phyloP scores from a whole-genome alignment of 345 rosid genomes.

The Atalantia buxifolia region DNA sequence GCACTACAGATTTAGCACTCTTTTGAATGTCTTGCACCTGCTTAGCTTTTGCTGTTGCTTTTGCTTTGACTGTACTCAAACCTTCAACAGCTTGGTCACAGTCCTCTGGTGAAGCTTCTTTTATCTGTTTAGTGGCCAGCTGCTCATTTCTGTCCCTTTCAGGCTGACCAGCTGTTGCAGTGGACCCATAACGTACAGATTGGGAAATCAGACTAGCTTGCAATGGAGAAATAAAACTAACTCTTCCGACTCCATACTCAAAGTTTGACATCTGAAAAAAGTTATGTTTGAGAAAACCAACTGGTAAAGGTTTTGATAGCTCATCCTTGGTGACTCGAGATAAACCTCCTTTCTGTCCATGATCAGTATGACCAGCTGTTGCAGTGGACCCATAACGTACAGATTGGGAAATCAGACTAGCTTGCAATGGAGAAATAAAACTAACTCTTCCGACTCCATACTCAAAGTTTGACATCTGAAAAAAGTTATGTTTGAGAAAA shows the following conservation, averaged over 20 bases:
- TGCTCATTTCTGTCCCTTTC: conserved; percentile 44
- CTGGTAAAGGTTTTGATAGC: background rate
- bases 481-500: conserved; percentile 21
- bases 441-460: conserved; percentile 34
- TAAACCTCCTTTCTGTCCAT: conserved; percentile 23
- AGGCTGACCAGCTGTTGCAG: conserved; percentile 60
- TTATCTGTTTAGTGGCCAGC: conserved; percentile 44
- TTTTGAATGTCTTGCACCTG: conserved; percentile 63
- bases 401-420: conserved; percentile 37
- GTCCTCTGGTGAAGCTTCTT: conserved; percentile 92
- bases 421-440: conserved; percentile 32
- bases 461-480: conserved; percentile 29
- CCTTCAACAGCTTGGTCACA: conserved; percentile 98
- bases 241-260: conserved; percentile 36
- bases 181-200: conserved; percentile 42
- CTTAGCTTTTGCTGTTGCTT: conserved; percentile 89
- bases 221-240: conserved; percentile 31
- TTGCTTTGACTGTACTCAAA: conserved; percentile 74
- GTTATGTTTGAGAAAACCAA: conserved; percentile 19
- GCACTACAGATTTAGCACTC: conserved; percentile 44
- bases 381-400: conserved; percentile 50
- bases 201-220: conserved; percentile 36
- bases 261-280: conserved; percentile 26
- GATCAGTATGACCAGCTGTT: conserved; percentile 55
- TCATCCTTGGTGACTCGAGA: conserved; percentile 28